Conservation (phyloP, 495 filamentous ascomycete species). For the Trichodelitschia bisporula region DNA sequence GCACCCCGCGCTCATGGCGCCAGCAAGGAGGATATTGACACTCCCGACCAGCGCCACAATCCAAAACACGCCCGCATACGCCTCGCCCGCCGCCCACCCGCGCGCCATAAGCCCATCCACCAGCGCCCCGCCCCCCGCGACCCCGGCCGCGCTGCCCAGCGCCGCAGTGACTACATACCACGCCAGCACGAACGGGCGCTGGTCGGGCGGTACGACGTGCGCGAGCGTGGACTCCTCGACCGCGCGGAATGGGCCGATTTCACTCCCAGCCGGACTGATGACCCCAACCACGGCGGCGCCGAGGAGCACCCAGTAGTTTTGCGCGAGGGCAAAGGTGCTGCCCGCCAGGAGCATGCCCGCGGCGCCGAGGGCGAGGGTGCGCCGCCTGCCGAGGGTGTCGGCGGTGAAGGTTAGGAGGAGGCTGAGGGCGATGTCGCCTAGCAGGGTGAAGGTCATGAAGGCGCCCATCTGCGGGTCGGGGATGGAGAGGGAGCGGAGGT, state of each 20-base stretch:
- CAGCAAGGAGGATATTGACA: slow-evolving; percentile 36
- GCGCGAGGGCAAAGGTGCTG: slow-evolving; percentile 35
- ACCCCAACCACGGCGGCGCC: slow-evolving; percentile 55
- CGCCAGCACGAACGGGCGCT: slow-evolving; percentile 49
- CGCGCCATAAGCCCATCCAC: slow-evolving; percentile 25
- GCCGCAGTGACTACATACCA: slow-evolving; percentile 56
- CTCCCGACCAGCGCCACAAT: slow-evolving; percentile 40
- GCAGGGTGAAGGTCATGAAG: slow-evolving; percentile 69
- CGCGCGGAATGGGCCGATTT: slow-evolving; percentile 40
- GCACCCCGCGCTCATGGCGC: slow-evolving; percentile 31
- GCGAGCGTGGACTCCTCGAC: slow-evolving; percentile 67
- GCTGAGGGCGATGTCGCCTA: slow-evolving; percentile 59
- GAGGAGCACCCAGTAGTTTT: slow-evolving; percentile 53
- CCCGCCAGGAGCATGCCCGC: slow-evolving; percentile 43
- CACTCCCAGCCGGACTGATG: slow-evolving; percentile 41
- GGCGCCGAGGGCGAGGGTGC: slow-evolving; percentile 43
- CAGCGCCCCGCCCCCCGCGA: slow-evolving; percentile 38
- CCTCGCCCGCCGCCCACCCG: slow-evolving; percentile 29
- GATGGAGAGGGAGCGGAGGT: slow-evolving; percentile 38
- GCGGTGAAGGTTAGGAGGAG: slow-evolving; percentile 52
- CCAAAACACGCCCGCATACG: slow-evolving; percentile 47
- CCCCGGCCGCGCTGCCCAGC: slow-evolving; percentile 37
- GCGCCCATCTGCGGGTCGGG: slow-evolving; percentile 53
- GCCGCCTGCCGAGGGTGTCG: slow-evolving; percentile 42
- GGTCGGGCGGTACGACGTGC: slow-evolving; percentile 36